Evolutionary conservation across 1,139 yeast species (phyloP).

Genomic region (Magnusiomyces ingens): DNA sequence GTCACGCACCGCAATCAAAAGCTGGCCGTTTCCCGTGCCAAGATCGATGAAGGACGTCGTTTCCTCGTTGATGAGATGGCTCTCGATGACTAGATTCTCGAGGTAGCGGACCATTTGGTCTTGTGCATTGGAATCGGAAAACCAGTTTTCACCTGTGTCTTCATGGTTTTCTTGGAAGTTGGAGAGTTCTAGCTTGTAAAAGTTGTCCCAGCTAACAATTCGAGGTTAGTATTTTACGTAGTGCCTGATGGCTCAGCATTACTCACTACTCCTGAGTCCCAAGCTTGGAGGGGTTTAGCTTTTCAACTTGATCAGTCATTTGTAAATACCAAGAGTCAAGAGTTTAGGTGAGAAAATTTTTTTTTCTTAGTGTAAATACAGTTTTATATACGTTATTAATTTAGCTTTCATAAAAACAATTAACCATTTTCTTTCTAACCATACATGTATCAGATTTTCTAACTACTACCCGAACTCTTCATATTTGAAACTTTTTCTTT

Average conservation of each 20-base stretch:
- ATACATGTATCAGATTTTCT: not conserved
- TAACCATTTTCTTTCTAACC: not conserved
- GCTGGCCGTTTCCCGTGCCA: conserved; percentile 95
- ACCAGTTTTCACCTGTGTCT: conserved; percentile 96
- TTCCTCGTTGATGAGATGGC: conserved; percentile 18
- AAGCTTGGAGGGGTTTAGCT: conserved; percentile 57
- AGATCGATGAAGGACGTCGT: conserved; percentile 55
- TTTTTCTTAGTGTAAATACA: too few species aligned
- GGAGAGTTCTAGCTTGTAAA: conserved; percentile 62
- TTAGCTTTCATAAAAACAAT: not conserved
- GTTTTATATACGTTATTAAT: not conserved
- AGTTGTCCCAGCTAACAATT: conserved; percentile 61
- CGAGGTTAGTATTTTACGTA: not conserved
- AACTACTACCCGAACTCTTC: not conserved
- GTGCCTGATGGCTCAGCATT: conserved; percentile 12
- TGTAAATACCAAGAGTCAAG: not conserved
- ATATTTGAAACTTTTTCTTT: not conserved
- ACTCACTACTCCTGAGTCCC: conserved; percentile 74
- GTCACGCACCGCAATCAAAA: conserved; percentile 67
- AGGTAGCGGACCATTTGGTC: conserved; percentile 67
- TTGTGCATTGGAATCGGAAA: conserved; percentile 89
- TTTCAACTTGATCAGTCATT: conserved; percentile 13
- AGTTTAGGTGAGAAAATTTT: not conserved
- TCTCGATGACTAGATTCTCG: conserved; percentile 35
- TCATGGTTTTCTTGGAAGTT: conserved; percentile 67